Conservation (phyloP, 495 filamentous ascomycete species). For the Penicillium tannophilum region DNA sequence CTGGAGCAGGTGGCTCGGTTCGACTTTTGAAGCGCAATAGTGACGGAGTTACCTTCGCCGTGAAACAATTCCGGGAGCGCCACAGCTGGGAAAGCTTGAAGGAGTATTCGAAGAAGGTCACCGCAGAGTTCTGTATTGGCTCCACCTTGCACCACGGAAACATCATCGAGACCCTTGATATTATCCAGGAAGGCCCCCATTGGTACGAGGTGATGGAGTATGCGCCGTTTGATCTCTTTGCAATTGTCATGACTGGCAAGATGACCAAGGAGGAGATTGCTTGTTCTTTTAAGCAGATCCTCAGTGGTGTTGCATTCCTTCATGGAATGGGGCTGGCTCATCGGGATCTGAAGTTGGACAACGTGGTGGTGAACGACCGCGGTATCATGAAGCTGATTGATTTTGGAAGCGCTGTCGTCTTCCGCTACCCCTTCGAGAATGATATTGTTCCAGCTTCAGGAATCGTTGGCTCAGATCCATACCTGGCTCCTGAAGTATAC, state of each 20-base stretch:
- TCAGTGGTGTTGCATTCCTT: slow-evolving; percentile 95
- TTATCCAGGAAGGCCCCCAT: slow-evolving; percentile 88
- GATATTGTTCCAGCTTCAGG: slow-evolving; percentile 85
- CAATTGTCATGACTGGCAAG: slow-evolving; percentile 98
- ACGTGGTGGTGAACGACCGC: slow-evolving; percentile 93
- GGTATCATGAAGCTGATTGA: slow-evolving; percentile 99
- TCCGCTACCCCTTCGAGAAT: slow-evolving; percentile 95
- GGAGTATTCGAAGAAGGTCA: slow-evolving; percentile 98
- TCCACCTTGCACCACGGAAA: slow-evolving; percentile 97
- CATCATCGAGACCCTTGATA: slow-evolving; percentile 96
- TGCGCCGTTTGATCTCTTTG: slow-evolving; percentile 95
- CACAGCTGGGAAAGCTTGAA: slow-evolving; percentile 92
- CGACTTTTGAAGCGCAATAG: slow-evolving; percentile 89
- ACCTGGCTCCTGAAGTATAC: slow-evolving; percentile 96
- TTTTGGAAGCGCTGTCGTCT: slow-evolving; percentile 97
- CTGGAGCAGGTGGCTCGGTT: slow-evolving; percentile 93
- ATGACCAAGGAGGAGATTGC: slow-evolving; percentile 91
- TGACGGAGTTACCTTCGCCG: slow-evolving; percentile 91
- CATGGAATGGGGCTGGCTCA: slow-evolving; percentile 96
- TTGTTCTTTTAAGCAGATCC: slow-evolving; percentile 91
- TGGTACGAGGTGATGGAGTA: slow-evolving; percentile 99
- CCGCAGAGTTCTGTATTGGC: slow-evolving; percentile 98
- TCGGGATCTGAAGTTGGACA: slow-evolving; percentile 95
- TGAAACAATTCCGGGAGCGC: slow-evolving; percentile 93
- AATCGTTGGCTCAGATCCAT: slow-evolving; percentile 98